Evolutionary conservation across 306 rosid genomes (phyloP).

Genomic region (Vigna angularis): DNA sequence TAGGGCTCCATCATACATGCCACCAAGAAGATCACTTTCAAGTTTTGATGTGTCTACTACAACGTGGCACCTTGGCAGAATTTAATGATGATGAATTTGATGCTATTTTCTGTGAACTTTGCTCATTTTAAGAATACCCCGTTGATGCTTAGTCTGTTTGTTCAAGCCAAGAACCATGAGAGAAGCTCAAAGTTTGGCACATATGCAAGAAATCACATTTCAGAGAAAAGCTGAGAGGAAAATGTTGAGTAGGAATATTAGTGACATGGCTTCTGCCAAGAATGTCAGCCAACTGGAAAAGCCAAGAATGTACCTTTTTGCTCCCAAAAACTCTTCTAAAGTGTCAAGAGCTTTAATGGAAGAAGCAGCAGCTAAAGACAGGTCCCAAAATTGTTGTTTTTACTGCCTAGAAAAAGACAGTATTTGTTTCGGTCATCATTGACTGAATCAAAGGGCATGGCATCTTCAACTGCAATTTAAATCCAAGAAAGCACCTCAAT

Average conservation of each 20-base stretch:
- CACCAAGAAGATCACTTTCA: background rate
- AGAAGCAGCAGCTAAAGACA: background rate
- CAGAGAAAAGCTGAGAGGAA: background rate
- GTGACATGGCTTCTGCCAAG: background rate
- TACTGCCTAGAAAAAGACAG: background rate
- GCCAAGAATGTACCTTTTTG: background rate
- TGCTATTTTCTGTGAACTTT: background rate
- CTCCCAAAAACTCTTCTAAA: no score
- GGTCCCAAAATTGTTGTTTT: background rate
- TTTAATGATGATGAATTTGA: background rate
- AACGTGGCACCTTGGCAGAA: background rate
- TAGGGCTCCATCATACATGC: no score
- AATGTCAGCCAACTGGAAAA: background rate
- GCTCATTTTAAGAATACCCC: background rate
- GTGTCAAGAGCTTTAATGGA: background rate
- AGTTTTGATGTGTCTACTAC: no score
- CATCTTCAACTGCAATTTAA: slow-evolving; percentile 13
- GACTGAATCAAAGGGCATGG: background rate
- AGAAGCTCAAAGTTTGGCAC: background rate
- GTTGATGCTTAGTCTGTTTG: background rate
- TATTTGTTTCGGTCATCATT: background rate
- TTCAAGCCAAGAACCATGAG: slow-evolving; percentile 3
- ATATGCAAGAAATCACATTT: background rate
- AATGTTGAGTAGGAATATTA: background rate
- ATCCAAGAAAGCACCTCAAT: slow-evolving; percentile 17